Base-by-base conservation (phyloP, 2,329 filamentous ascomycete genomes). In the Colletotrichum orbiculare region DNA sequence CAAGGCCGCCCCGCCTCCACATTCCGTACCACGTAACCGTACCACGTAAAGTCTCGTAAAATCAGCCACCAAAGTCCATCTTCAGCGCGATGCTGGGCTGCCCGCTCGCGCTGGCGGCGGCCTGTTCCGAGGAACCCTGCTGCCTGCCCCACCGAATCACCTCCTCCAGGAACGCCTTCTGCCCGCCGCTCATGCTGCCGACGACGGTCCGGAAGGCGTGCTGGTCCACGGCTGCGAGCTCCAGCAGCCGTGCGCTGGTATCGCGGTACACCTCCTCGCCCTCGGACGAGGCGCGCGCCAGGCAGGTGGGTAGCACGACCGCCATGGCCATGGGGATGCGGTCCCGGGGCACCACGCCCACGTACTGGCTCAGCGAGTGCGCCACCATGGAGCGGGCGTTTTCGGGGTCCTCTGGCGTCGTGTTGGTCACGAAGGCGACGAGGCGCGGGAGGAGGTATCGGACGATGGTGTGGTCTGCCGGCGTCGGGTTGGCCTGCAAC, bases 31-130 rank as follows among this genome's bases (percentile, higher is more conserved):
- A 45, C 45, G 13, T 45, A 42, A 12, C 11, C n/a, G 13, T 48
- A 25, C 35, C 13, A 48, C 54, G 37, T 55, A n/a, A 37, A 17
- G 37, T 34, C 13, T n/a, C 35, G 13, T 35, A 46, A 35, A 46
- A 46, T 73, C 57, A 76, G 15, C 81, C 79, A 6, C 87, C 88
- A 84, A 99, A 98, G 77, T 97, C 85, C 92, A 98, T 96, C 85
- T 96, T 96, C 74, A 99, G 78, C 58, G 93, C 93, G 83, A 99
- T 99, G 68, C 83, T 96, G 11, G 96, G 96, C 77, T 87, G 88
- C 35, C 81, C 85, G 63, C 82, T 79, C 64, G 79, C 82, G 54
- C 77, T 78, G 47, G 78, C 73, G 3, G 66, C 72, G 59, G 74
- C 77, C 70, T 81, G 79, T 74, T 73, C 74, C 70, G 72, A 70